Base-by-base conservation (phyloP, 202 grass and related monocot species). In the Panicum virgatum region DNA sequence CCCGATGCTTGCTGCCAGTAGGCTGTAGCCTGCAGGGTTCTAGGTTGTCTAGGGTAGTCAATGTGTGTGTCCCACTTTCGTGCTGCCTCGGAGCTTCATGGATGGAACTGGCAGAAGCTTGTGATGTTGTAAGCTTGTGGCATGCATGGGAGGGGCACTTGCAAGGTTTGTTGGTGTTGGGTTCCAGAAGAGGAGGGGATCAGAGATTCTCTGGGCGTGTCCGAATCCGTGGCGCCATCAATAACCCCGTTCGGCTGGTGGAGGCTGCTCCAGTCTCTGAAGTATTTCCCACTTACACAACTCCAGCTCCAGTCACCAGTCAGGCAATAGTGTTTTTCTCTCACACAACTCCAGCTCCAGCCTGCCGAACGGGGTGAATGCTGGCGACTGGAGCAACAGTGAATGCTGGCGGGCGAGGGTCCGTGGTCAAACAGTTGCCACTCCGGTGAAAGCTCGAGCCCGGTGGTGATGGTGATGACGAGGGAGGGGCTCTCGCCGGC, bases 391-490 rank as follows among this genome's bases (percentile, higher is more conserved):
- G n/a, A n/a, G n/a, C n/a, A n/a, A n/a, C n/a, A n/a, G n/a, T n/a
- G n/a, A n/a, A n/a, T 19, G 53, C 16, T 34, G 0, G 18, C 32
- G 30, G 6, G 22, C 34, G 2, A 43, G 9, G 50, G 4, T 12
- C 38, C 10, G 16, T 2, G 32, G 83, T 72, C 23, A 61, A 69
- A 50, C 65, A 53, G 54, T 53, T 78, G 11, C 75, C 42, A 3
- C 42, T 70, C 23, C 40, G 13, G 65, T 84, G 82, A 78, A 83
- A 84, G 10, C 54, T 42, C n/a, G n/a, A n/a, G n/a, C n/a, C n/a
- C n/a, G n/a, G n/a, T n/a, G n/a, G n/a, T n/a, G n/a, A n/a, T n/a
- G n/a, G n/a, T n/a, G n/a, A n/a, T n/a, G n/a, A n/a, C n/a, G n/a
- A n/a, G n/a, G n/a, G 6, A n/a, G 6, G 5, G 13, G 19, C 34